Evolutionary conservation across 108 stramenopile genomes (phyloP).

Genomic region (Cyclotella sp.): DNA sequence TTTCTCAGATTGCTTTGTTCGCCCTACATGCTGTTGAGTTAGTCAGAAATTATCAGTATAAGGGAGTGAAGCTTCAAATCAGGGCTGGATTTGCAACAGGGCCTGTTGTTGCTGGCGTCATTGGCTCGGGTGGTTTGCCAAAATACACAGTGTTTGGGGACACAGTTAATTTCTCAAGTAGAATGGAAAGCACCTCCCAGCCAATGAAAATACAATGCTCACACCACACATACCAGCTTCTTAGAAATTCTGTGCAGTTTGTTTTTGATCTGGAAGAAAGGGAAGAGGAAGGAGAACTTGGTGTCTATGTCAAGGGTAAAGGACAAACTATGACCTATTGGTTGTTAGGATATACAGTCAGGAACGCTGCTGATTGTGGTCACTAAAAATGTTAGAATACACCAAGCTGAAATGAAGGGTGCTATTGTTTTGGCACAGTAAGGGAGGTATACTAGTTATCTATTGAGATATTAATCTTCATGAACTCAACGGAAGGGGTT

Average conservation of each 20-base stretch:
- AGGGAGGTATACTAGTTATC: too few relatives aligned
- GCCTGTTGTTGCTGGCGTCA: background rate
- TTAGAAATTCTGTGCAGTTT: background rate
- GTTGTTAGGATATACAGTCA: background rate
- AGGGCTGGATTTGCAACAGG: background rate
- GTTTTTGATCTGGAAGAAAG: conserved; percentile 11
- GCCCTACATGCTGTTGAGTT: background rate
- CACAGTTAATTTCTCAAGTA: background rate
- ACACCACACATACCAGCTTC: conserved; percentile 13
- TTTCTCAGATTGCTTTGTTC: background rate
- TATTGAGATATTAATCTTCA: too few relatives aligned
- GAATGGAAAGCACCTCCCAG: conserved; percentile 20
- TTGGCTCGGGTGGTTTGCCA: background rate
- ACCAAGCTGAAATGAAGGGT: too few relatives aligned
- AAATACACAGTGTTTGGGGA: conserved; percentile 5
- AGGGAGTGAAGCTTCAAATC: background rate
- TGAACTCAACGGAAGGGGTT: too few relatives aligned
- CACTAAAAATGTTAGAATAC: too few relatives aligned
- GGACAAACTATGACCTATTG: conserved; percentile 22
- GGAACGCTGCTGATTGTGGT: background rate
- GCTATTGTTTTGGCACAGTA: too few relatives aligned
- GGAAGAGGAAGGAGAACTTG: conserved; percentile 11
- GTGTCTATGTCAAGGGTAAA: conserved; percentile 31
- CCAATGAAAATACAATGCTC: conserved; percentile 29
- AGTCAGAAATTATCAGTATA: conserved; percentile 4